Evolutionary conservation across 495 filamentous ascomycete genomes (phyloP).

Genomic region (Xylaria telfairii): DNA sequence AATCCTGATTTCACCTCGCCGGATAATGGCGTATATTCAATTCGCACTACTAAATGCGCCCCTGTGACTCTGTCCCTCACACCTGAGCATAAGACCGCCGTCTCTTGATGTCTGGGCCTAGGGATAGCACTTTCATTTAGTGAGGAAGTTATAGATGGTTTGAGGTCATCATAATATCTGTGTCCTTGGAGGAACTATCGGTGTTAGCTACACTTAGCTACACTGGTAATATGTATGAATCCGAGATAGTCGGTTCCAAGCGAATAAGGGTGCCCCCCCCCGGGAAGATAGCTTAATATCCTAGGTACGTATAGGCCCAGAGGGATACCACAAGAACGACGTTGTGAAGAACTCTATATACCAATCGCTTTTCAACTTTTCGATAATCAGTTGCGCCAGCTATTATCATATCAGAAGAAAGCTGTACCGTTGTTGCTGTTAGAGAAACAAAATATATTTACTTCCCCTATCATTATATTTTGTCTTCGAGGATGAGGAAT

Average conservation of each 20-base stretch:
- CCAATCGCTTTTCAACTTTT: too few species aligned
- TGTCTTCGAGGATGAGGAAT: background rate
- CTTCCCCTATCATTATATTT: background rate
- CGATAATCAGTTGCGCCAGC: background rate
- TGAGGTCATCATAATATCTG: background rate
- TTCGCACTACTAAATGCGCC: slow-evolving; percentile 40
- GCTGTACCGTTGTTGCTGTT: background rate
- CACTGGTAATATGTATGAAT: too few species aligned
- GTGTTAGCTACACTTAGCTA: too few species aligned
- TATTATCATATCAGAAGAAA: background rate
- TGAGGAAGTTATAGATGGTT: background rate
- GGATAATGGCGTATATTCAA: slow-evolving; percentile 48
- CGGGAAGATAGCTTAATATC: too few species aligned
- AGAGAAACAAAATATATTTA: background rate
- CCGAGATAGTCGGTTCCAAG: too few species aligned
- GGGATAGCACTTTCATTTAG: background rate
- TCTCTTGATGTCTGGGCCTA: slow-evolving; percentile 35
- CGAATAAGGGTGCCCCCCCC: too few species aligned
- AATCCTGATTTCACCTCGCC: slow-evolving; percentile 40
- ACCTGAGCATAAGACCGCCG: slow-evolving; percentile 40
- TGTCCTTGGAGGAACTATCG: too few species aligned
- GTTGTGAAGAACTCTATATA: too few species aligned
- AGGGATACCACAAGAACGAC: too few species aligned
- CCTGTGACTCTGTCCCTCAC: slow-evolving; percentile 35
- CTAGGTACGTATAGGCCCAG: too few species aligned